phyloP scores from a whole-genome alignment of 345 rosid species.

The Angophora floribunda region DNA sequence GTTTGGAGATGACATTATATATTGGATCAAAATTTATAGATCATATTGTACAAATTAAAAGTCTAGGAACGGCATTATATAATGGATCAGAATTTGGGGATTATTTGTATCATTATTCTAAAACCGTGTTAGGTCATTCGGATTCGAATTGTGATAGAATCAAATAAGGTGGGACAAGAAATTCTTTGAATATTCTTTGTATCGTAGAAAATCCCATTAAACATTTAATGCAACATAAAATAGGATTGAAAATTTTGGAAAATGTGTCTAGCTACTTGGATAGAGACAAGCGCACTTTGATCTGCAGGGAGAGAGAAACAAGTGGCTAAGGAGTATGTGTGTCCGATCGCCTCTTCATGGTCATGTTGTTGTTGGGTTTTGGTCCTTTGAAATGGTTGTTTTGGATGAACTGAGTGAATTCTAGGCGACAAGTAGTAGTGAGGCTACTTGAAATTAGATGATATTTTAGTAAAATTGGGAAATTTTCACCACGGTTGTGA shows the following conservation, averaged over 20 bases:
- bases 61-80: background rate
- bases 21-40: rapidly evolving
- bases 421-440: too few species aligned
- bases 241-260: background rate
- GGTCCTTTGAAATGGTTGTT: too few species aligned
- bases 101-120: background rate
- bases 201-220: background rate
- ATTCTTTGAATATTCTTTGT: background rate
- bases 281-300: background rate
- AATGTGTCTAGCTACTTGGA: too few species aligned
- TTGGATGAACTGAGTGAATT: too few species aligned
- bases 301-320: background rate
- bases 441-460: background rate
- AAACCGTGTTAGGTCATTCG: background rate
- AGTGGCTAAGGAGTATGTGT: background rate
- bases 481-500: background rate
- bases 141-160: background rate
- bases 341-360: too few species aligned
- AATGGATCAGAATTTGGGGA: rapidly evolving
- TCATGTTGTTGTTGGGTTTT: too few species aligned
- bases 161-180: background rate
- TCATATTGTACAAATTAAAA: rapidly evolving
- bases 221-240: background rate
- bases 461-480: background rate
- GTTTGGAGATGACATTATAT: rapidly evolving